These are phyloP conservation scores for Vigna reflexopilosa DNA, from an alignment of 306 rosid genomes.

Conservation along the genomic window DNA sequence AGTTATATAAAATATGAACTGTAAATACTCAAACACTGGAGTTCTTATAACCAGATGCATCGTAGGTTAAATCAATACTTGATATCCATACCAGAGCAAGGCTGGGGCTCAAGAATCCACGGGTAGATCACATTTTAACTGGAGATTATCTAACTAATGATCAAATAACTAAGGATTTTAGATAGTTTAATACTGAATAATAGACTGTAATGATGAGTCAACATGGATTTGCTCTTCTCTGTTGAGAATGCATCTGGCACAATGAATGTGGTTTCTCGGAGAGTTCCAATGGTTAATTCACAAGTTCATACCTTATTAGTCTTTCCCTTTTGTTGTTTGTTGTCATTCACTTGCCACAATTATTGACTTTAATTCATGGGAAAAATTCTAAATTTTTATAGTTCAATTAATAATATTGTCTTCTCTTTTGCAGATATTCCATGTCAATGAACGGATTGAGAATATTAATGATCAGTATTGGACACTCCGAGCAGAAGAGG, in stretches of 20 bases:
- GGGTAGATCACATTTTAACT: neutral
- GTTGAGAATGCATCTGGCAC: neutral
- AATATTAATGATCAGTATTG: constrained; percentile 58
- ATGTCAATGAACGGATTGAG: constrained; percentile 71
- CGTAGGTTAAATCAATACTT: neutral
- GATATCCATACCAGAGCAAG: neutral
- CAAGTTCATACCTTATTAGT: neutral
- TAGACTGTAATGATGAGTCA: neutral
- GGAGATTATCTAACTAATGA: neutral
- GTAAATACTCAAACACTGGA: neutral
- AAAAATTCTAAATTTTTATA: neutral
- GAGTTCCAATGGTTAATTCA: neutral
- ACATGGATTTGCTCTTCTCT: neutral
- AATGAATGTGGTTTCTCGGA: neutral
- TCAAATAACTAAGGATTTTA: neutral
- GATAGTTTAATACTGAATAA: neutral
- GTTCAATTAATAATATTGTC: constrained; percentile 5
- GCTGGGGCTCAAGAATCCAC: neutral
- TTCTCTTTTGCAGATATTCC: constrained; percentile 63
- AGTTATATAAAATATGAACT: neutral
- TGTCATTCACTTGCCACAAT: too few species aligned
- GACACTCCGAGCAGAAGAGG: constrained; percentile 90
- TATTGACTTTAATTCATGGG: neutral
- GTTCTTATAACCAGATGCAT: neutral
- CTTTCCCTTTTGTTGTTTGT: too few species aligned